Evolutionary conservation across 371 early-diverging fungal species (phyloP).

Genomic region (Mucor racemosus): DNA sequence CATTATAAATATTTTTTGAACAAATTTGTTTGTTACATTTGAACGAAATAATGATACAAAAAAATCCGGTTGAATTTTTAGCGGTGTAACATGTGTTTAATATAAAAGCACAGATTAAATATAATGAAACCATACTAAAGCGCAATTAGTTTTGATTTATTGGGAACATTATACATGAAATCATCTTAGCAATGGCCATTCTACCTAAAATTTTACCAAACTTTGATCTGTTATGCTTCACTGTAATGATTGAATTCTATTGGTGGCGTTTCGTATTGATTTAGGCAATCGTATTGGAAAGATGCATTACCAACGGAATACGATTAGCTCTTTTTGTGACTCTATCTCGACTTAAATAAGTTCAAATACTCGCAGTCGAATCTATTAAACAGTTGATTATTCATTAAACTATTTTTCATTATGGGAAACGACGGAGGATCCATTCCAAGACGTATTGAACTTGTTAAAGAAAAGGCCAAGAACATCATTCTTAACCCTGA

Average conservation of each 20-base stretch:
- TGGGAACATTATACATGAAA: too few species aligned
- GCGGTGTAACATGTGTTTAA: neutral
- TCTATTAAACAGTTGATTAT: neutral
- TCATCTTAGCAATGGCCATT: too few species aligned
- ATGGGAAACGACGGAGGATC: constrained; percentile 98
- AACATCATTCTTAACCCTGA: constrained; percentile 76
- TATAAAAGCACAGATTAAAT: too few species aligned
- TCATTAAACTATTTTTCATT: neutral
- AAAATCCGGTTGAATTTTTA: neutral
- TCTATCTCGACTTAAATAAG: neutral
- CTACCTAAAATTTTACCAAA: too few species aligned
- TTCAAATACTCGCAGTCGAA: neutral
- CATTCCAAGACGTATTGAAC: constrained; percentile 92
- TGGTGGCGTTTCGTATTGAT: too few species aligned
- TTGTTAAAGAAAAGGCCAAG: constrained; percentile 88
- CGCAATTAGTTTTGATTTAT: too few species aligned
- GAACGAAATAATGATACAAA: constrained; percentile 4
- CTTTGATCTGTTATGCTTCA: too few species aligned
- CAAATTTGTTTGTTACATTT: constrained; percentile 13
- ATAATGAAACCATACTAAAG: too few species aligned
- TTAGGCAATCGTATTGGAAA: too few species aligned
- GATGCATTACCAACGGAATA: too few species aligned
- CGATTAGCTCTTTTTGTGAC: too few species aligned
- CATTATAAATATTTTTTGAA: neutral
- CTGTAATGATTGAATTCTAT: too few species aligned